Evolutionary conservation across 768 basidiomycete genomes (phyloP), one percentile per base, ranked within the genome.

Genomic region (Pleurotus platypus): DNA sequence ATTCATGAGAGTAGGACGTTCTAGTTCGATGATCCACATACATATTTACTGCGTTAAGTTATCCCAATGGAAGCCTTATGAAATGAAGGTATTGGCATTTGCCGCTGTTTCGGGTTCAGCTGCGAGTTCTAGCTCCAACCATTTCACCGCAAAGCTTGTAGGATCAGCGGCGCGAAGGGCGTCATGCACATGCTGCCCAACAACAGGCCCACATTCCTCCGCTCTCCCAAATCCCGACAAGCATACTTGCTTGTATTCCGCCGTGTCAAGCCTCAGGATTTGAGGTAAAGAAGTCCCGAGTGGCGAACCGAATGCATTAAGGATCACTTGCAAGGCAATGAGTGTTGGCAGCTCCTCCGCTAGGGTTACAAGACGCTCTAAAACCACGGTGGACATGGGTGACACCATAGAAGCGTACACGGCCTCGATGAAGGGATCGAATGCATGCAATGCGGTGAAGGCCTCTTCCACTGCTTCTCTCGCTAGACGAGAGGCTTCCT

Each of bases 391-490:
- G 35, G 67, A 45, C 53, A 54, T 58, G 48, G 57, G 58, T 16
- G 50, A 62, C 37, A 62, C 46, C 40, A 57, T 55, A 27, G 56
- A 57, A 16, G 67, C 53, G 39, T 73, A 67, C 13, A 79, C 73
- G 13, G 75, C 75, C 58, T 87, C 85, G 12, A 91, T 72, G 24
- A 91, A 75, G 8, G 76, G 72, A 13, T 74, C 72, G 15, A 92
- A 69, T 18, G 83, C 78, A 61, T 76, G 72, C 24, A 92, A 71
- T 13, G 83, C 86, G 55, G 79, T 81, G 62, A 87, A 84, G 1
- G 88, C 91, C 64, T 92, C 90, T 55, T 88, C 85, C 8, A 92
- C 89, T 4, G 89, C 91, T 66, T 93, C 90, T 40, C 79, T 77
- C n/a, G 91, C 90, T 7, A 89, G 68, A 22, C 73, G 74, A 8